Evolutionary conservation across 1,139 yeast species (phyloP).

Genomic region (Pneumocystis carinii): DNA sequence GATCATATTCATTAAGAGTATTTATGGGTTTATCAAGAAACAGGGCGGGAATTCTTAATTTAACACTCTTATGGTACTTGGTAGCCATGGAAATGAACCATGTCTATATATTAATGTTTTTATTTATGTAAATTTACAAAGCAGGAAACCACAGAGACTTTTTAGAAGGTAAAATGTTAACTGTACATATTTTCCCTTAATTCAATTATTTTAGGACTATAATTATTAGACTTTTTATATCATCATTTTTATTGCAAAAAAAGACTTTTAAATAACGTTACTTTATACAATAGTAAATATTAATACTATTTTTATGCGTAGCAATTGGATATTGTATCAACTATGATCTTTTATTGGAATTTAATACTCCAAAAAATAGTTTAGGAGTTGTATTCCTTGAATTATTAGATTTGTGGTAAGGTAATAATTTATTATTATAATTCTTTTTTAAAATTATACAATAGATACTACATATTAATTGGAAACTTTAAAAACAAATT

Average conservation of each 20-base stretch:
- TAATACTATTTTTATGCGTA: slow-evolving; percentile 41
- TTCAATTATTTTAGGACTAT: neutral
- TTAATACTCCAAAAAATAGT: slow-evolving; percentile 77
- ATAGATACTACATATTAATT: slow-evolving; percentile 21
- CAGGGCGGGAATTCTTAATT: slow-evolving; percentile 27
- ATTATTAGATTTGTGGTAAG: slow-evolving; percentile 21
- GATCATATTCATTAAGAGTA: slow-evolving; percentile 43
- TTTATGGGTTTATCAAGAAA: slow-evolving; percentile 34
- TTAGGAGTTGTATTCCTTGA: slow-evolving; percentile 57
- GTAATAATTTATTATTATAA: slow-evolving; percentile 27
- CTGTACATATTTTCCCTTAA: slow-evolving; percentile 21
- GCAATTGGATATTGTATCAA: slow-evolving; percentile 83
- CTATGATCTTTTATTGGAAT: slow-evolving; percentile 53
- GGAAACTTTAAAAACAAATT: neutral
- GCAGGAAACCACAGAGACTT: slow-evolving; percentile 92
- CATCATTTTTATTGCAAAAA: slow-evolving; percentile 38
- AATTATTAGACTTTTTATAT: slow-evolving; percentile 33
- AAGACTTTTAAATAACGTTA: slow-evolving; percentile 9
- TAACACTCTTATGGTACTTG: slow-evolving; percentile 49
- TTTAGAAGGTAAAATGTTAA: slow-evolving; percentile 76
- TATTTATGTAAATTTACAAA: neutral
- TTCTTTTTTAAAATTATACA: slow-evolving; percentile 51
- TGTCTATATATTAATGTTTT: slow-evolving; percentile 18
- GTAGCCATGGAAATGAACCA: slow-evolving; percentile 91
- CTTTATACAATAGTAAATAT: slow-evolving; percentile 19